Evolutionary conservation across 148 eudicot genomes (phyloP).

Genomic region (Rhododendron molle): DNA sequence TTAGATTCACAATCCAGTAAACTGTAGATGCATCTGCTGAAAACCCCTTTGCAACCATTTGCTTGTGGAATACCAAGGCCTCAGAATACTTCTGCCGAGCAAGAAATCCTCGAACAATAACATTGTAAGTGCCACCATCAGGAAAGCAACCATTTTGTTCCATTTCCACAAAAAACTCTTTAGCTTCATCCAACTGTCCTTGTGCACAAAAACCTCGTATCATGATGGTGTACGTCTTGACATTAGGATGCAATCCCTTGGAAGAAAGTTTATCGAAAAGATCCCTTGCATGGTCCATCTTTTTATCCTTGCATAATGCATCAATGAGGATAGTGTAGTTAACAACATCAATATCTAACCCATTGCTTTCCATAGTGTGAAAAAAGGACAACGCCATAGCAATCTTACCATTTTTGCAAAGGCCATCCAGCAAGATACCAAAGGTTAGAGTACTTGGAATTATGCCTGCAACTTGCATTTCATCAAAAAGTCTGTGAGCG

Average conservation of each 20-base stretch:
- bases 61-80: neutral
- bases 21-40: neutral
- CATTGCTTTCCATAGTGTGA: neutral
- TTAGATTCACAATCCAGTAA: neutral
- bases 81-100: neutral
- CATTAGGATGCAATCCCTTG: neutral
- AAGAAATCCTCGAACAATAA: no score
- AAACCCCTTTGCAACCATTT: neutral
- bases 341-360: neutral
- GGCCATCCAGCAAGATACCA: neutral
- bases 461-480: slow-evolving; percentile 6
- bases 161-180: neutral
- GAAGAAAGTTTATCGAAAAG: neutral
- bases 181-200: neutral
- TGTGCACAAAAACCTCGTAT: neutral
- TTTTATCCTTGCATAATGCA: neutral
- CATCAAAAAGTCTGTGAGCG: neutral
- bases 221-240: neutral
- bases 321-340: neutral
- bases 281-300: neutral
- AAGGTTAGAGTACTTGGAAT: neutral
- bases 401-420: neutral
- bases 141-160: neutral
- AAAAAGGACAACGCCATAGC: neutral
- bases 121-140: neutral